Conservation (phyloP, 2,329 filamentous ascomycete genomes). For the Onygenales sp. region DNA sequence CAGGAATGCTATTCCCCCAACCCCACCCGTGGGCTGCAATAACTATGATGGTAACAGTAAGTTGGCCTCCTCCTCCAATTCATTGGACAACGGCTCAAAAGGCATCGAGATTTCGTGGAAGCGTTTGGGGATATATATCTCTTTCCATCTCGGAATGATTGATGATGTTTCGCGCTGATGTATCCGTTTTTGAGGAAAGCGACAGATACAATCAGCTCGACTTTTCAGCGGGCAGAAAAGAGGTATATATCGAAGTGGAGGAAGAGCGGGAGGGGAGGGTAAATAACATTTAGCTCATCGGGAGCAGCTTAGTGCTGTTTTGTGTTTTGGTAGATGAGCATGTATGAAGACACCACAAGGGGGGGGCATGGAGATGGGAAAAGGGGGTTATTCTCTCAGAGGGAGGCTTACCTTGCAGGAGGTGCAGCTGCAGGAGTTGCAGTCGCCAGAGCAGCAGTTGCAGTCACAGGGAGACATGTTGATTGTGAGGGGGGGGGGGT, state of each 20-base stretch:
- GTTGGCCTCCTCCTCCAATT: not conserved
- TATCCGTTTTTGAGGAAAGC: not conserved
- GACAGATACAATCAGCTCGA: not conserved
- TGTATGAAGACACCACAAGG: not conserved
- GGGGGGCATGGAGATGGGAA: no score
- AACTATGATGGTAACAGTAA: not conserved
- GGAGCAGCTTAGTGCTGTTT: slow-evolving; percentile 10
- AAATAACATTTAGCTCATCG: slow-evolving; percentile 2
- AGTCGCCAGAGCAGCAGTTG: slow-evolving; percentile 32
- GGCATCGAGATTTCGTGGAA: not conserved
- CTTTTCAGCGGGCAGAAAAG: not conserved
- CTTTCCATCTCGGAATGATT: not conserved
- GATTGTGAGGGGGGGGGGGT: slow-evolving; percentile 13
- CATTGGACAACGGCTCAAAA: not conserved
- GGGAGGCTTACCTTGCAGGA: slow-evolving; percentile 26
- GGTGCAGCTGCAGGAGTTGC: slow-evolving; percentile 31
- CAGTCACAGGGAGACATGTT: slow-evolving; percentile 33
- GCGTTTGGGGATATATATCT: not conserved
- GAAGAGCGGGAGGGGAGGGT: not conserved
- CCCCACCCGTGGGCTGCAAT: no score
- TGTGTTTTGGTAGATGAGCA: not conserved
- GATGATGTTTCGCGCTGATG: not conserved
- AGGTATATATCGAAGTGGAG: not conserved
- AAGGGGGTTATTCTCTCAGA: no score
- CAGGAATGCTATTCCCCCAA: not conserved